Evolutionary conservation across 2,329 filamentous ascomycete genomes (phyloP), one percentile per base, ranked within the genome.

Genomic region (Mycogone perniciosa): DNA sequence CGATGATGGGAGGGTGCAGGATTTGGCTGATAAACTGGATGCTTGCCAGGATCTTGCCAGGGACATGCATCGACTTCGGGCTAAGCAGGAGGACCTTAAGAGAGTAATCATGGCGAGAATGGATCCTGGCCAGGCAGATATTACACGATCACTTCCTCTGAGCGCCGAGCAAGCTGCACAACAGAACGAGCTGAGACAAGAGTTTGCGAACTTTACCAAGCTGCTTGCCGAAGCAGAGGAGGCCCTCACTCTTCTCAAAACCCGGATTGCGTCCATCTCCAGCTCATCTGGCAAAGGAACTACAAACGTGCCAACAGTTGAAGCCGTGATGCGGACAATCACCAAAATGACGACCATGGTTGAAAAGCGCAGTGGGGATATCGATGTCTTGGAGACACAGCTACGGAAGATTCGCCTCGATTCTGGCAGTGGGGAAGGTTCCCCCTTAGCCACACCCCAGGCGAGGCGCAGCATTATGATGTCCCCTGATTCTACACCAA

Each of bases 281-380:
- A 73, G 72, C 44, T 65, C 72, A 3, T 71, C 72, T 39, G 77
- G 73, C 57, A 77, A 69, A 51, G 68, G 69, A 5, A 66, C 62
- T 26, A 62, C 68, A 8, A 75, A 77, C 46, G 80, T 85, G 4
- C 93, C 93, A 0, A 96, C 91, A 0, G 88, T 96, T 7, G 93
- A 96, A 60, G 89, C 89, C 0, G 88, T 99, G 20, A 85, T 91
- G 59, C 88, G 88, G 53, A 99, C 93, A 1, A 95, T 99, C 57
- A 76, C 77, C 52, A 96, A 93, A 64, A 91, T 99, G 86, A 96
- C 91, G 33, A 80, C 76, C 53, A 92, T 96, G 85, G 88, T 88
- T 0, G 89, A 97, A 74, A 89, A 89, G 71, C 88, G 89, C 64
- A 93, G 88, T 63, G 88, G 86, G 52, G 92, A 97, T 60, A 84